A percentile compares a stretch with the other conserved stretches of the same genome.
Evolutionary conservation across 2,329 filamentous ascomycete genomes (phyloP).

Genomic region (Rhynchosporium agropyri): DNA sequence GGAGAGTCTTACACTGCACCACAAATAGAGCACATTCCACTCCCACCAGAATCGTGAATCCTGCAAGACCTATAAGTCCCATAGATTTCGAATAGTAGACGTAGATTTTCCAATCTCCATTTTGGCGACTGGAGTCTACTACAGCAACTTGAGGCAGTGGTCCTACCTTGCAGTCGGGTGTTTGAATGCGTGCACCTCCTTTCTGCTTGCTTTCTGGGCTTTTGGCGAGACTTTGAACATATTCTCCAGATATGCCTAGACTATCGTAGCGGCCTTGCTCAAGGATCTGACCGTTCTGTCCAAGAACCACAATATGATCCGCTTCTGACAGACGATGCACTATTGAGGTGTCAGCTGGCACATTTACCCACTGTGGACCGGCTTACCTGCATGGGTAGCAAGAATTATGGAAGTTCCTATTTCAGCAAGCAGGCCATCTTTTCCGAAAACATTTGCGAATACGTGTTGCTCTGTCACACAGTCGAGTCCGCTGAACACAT

Average conservation of each 20-base stretch:
- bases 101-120: constrained; percentile 13
- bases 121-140: constrained; percentile 6
- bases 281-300: constrained; percentile 37
- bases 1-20: not conserved
- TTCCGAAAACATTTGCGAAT: constrained; percentile 32
- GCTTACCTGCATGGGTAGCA: constrained; percentile 39
- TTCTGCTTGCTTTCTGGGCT: not conserved
- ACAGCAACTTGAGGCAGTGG: not conserved
- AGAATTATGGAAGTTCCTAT: constrained; percentile 44
- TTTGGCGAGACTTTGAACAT: constrained; percentile 28
- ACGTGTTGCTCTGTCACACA: constrained; percentile 31
- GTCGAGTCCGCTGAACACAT: constrained; percentile 40
- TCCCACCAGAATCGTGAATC: not conserved
- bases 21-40: constrained; percentile 1
- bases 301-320: constrained; percentile 41
- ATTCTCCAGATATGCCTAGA: constrained; percentile 22
- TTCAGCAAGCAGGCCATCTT: constrained; percentile 28
- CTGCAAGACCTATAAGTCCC: not conserved
- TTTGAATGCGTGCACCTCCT: not conserved
- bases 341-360: not conserved
- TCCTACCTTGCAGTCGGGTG: not conserved
- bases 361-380: not conserved
- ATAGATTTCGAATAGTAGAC: constrained; percentile 12
- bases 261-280: constrained; percentile 39
- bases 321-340: constrained; percentile 23